phyloP scores from a whole-genome alignment of 2,329 filamentous ascomycete genomes.

The Massarina eburnea region DNA sequence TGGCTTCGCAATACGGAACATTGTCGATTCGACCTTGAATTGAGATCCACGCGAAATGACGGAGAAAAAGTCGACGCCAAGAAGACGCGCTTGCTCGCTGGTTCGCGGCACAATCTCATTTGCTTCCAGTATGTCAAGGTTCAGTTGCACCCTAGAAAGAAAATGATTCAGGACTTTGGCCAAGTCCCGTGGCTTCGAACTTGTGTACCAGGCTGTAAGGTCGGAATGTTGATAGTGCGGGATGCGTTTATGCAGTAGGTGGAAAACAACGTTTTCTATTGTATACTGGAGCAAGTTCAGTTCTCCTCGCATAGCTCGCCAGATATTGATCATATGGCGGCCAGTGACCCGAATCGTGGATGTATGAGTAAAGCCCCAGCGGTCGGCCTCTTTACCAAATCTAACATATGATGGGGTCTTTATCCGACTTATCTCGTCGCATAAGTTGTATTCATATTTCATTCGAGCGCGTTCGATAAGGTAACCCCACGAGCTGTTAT shows the following conservation, averaged over 20 bases:
- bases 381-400: slow-evolving; percentile 82
- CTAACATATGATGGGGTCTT: slow-evolving; percentile 79
- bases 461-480: slow-evolving; percentile 83
- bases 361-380: slow-evolving; percentile 92
- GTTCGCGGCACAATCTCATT: slow-evolving; percentile 88
- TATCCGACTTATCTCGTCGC: slow-evolving; percentile 87
- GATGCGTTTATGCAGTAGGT: slow-evolving; percentile 81
- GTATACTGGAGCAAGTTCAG: slow-evolving; percentile 91
- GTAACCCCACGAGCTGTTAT: slow-evolving; percentile 93
- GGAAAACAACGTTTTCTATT: slow-evolving; percentile 93
- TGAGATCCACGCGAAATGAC: slow-evolving; percentile 94
- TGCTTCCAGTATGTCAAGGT: slow-evolving; percentile 86
- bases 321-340: slow-evolving; percentile 94
- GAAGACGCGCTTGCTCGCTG: slow-evolving; percentile 87
- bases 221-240: slow-evolving; percentile 82
- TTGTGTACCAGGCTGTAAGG: slow-evolving; percentile 80
- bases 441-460: slow-evolving; percentile 88
- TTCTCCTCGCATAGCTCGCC: slow-evolving; percentile 93
- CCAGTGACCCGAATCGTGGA: slow-evolving; percentile 92
- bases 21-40: slow-evolving; percentile 97
- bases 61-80: slow-evolving; percentile 95
- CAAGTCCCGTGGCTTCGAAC: slow-evolving; percentile 67
- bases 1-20: slow-evolving; percentile 97
- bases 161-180: slow-evolving; percentile 79
- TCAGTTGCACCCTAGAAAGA: slow-evolving; percentile 70